Evolutionary conservation across 1,139 yeast species (phyloP).

Genomic region (Wickerhamiella pararugosa): DNA sequence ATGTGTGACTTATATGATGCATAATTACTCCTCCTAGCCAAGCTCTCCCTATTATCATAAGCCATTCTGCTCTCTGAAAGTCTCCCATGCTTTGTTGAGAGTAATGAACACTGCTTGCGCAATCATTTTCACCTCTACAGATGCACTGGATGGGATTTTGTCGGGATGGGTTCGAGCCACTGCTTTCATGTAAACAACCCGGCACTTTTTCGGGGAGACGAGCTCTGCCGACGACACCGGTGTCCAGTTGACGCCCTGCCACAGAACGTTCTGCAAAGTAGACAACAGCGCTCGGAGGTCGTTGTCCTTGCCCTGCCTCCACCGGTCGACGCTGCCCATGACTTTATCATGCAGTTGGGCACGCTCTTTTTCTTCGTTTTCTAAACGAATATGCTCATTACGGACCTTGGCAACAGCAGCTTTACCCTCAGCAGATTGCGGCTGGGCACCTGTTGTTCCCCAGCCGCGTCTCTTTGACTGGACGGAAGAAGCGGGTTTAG

Average conservation of each 20-base stretch:
- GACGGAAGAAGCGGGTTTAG: constrained; percentile 11
- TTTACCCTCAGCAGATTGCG: constrained; percentile 23
- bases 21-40: too few relatives aligned
- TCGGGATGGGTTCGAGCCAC: constrained; percentile 92
- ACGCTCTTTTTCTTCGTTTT: constrained; percentile 39
- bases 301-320: constrained; percentile 66
- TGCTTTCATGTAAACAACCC: constrained; percentile 79
- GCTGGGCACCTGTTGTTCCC: constrained; percentile 17
- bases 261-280: constrained; percentile 46
- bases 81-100: constrained; percentile 84
- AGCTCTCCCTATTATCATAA: neutral
- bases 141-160: constrained; percentile 42
- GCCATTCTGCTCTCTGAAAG: constrained; percentile 47
- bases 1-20: too few relatives aligned
- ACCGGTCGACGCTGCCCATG: constrained; percentile 35
- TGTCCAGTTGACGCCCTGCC: constrained; percentile 51
- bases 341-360: constrained; percentile 48
- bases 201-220: constrained; percentile 83
- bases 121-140: constrained; percentile 62
- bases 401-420: constrained; percentile 36
- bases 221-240: constrained; percentile 54
- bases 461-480: constrained; percentile 13
- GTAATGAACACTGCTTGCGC: constrained; percentile 79
- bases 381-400: constrained; percentile 34
- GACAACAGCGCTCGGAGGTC: constrained; percentile 63